Evolutionary conservation across 495 filamentous ascomycete species (phyloP).

Genomic region (Annulohypoxylon bovei): DNA sequence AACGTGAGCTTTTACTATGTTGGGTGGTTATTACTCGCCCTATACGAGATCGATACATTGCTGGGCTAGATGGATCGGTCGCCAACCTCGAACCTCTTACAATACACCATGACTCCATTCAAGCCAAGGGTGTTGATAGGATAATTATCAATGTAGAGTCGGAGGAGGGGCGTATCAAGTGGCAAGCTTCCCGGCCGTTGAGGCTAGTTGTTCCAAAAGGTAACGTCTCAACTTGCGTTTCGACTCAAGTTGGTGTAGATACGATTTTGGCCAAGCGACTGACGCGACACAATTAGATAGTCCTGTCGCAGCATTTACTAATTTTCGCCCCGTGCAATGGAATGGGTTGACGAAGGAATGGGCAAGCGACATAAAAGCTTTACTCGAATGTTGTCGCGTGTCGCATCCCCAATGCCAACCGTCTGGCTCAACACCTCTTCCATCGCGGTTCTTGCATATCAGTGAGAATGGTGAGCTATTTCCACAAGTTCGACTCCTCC

Average conservation of each 20-base stretch:
- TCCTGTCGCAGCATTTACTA: constrained; percentile 12
- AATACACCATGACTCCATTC: not conserved
- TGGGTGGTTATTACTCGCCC: constrained; percentile 17
- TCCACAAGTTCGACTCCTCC: constrained; percentile 1
- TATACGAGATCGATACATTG: constrained; percentile 2
- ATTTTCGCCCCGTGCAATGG: constrained; percentile 18
- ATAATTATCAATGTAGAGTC: constrained; percentile 14
- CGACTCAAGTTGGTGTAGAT: not conserved
- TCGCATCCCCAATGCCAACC: constrained; percentile 21
- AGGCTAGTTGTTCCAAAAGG: constrained; percentile 9
- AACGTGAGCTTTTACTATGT: not conserved
- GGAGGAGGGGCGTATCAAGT: constrained; percentile 4
- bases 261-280: not conserved
- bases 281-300: not conserved
- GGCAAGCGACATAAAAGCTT: constrained; percentile 1
- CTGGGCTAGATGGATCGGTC: not conserved
- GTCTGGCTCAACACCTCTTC: constrained; percentile 1
- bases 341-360: constrained; percentile 1
- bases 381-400: constrained; percentile 10
- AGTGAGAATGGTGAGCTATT: not conserved
- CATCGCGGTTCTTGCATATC: constrained; percentile 13
- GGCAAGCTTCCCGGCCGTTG: constrained; percentile 13
- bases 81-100: constrained; percentile 14
- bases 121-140: constrained; percentile 8
- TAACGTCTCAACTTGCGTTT: not conserved